Evolutionary conservation across 805 yeast genomes (phyloP).

Genomic region (Barnettozyma botsteinii): DNA sequence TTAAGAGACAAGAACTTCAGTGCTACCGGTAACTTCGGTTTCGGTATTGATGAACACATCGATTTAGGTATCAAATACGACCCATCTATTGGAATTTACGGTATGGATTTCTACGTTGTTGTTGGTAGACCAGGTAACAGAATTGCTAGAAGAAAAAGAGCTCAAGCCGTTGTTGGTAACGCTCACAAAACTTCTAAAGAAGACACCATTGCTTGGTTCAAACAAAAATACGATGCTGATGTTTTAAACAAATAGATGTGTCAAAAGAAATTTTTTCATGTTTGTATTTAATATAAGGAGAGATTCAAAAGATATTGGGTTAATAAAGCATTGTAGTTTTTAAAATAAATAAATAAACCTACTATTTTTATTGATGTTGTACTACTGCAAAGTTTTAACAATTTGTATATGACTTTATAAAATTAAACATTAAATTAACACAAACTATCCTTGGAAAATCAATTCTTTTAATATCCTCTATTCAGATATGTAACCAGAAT

Average conservation of each 20-base stretch:
- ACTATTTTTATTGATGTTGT: too few species aligned
- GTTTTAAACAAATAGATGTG: slow-evolving; percentile 70
- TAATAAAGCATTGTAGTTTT: neutral
- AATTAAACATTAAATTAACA: neutral
- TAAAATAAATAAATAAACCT: too few species aligned
- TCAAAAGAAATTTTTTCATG: slow-evolving; percentile 13
- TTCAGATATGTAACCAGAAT: slow-evolving; percentile 24
- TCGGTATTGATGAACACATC: slow-evolving; percentile 99
- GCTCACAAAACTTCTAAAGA: slow-evolving; percentile 87
- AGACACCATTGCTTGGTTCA: slow-evolving; percentile 97
- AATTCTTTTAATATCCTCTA: slow-evolving; percentile 1
- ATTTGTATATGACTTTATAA: too few species aligned
- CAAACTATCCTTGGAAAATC: neutral
- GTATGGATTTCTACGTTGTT: slow-evolving; percentile 99
- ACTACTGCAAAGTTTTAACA: too few species aligned
- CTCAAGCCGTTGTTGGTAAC: slow-evolving; percentile 83
- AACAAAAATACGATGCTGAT: slow-evolving; percentile 99
- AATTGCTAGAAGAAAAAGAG: slow-evolving; percentile 98
- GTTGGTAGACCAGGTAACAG: slow-evolving; percentile 99
- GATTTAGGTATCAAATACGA: slow-evolving; percentile 99
- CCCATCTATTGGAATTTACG: slow-evolving; percentile 99
- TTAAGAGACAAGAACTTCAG: slow-evolving; percentile 92
- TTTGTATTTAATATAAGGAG: slow-evolving; percentile 18
- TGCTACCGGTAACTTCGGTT: slow-evolving; percentile 99
- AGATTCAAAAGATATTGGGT: slow-evolving; percentile 5